phyloP scores from a whole-genome alignment of 352 stramenopile genomes.

The Phytophthora quininea region DNA sequence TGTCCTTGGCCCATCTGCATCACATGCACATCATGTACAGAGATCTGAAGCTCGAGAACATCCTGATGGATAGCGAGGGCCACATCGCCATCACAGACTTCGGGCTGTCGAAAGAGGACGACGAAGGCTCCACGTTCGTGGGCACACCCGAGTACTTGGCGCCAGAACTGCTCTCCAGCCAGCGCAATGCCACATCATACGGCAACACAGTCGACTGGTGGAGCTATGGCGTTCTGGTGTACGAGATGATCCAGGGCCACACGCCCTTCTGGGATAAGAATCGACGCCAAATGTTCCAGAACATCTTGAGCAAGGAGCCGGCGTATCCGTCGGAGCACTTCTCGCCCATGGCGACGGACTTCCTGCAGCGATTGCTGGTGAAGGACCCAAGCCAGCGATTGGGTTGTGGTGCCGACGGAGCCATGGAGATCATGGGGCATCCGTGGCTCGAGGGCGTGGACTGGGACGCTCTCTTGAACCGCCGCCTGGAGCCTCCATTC shows the following conservation, averaged over 20 bases:
- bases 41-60: conserved; percentile 91
- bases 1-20: conserved; percentile 86
- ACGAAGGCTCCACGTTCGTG: conserved; percentile 84
- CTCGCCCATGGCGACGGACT: conserved; percentile 68
- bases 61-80: conserved; percentile 86
- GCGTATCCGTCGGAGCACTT: conserved; percentile 66
- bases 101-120: conserved; percentile 87
- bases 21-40: conserved; percentile 91
- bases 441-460: conserved; percentile 80
- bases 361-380: conserved; percentile 69
- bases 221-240: conserved; percentile 86
- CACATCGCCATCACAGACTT: conserved; percentile 90
- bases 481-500: conserved; percentile 73
- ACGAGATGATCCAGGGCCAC: conserved; percentile 88
- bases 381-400: conserved; percentile 75
- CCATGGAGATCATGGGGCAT: conserved; percentile 85
- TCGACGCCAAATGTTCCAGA: conserved; percentile 86
- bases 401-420: conserved; percentile 63
- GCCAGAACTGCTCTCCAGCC: conserved; percentile 75
- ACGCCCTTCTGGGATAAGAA: conserved; percentile 89
- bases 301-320: conserved; percentile 79
- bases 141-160: conserved; percentile 87
- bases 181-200: conserved; percentile 76
- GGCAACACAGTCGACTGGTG: conserved; percentile 91
- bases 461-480: conserved; percentile 77